Percentiles rank a stretch among this genome's conserved stretches.
These are phyloP conservation scores for Psilocybe cubensis DNA, from an alignment of 768 basidiomycete species.

Conservation along the genomic window DNA sequence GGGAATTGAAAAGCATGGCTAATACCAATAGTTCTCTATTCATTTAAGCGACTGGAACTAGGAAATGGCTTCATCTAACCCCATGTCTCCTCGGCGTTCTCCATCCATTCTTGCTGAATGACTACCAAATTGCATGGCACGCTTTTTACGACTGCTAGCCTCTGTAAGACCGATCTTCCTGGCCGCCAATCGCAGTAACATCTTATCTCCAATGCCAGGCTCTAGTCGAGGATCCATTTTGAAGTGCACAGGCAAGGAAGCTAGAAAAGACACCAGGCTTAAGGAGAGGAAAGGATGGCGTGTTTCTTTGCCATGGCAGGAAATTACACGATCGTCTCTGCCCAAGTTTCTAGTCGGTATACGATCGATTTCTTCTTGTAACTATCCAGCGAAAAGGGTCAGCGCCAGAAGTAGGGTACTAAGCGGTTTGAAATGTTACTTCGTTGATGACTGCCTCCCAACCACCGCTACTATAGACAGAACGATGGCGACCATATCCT, in stretches of 20 bases:
- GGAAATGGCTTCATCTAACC: conserved; percentile 30
- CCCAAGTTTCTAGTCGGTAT: conserved; percentile 91
- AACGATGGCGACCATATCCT: conserved; percentile 89
- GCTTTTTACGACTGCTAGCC: conserved; percentile 80
- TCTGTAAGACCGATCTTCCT: conserved; percentile 73
- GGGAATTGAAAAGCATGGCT: too few relatives aligned
- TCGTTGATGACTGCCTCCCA: conserved; percentile 84
- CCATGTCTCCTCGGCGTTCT: conserved; percentile 55
- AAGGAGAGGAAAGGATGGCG: conserved; percentile 91
- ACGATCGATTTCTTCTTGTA: conserved; percentile 87
- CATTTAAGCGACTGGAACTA: too few relatives aligned
- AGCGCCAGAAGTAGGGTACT: background rate
- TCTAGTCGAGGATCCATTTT: conserved; percentile 81
- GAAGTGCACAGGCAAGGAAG: conserved; percentile 74
- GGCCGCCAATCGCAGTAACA: conserved; percentile 75
- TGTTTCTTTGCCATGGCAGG: conserved; percentile 90
- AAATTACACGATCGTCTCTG: conserved; percentile 92
- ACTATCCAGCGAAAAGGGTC: conserved; percentile 42
- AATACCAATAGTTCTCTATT: background rate
- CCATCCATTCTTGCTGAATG: conserved; percentile 86
- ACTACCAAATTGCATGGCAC: conserved; percentile 97
- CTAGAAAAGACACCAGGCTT: conserved; percentile 75
- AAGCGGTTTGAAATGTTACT: conserved; percentile 41
- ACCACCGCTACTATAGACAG: conserved; percentile 65
- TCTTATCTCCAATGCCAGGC: conserved; percentile 89